phyloP scores from a whole-genome alignment of 2,329 filamentous ascomycete genomes.

The Pseudogymnoascus sp. region DNA sequence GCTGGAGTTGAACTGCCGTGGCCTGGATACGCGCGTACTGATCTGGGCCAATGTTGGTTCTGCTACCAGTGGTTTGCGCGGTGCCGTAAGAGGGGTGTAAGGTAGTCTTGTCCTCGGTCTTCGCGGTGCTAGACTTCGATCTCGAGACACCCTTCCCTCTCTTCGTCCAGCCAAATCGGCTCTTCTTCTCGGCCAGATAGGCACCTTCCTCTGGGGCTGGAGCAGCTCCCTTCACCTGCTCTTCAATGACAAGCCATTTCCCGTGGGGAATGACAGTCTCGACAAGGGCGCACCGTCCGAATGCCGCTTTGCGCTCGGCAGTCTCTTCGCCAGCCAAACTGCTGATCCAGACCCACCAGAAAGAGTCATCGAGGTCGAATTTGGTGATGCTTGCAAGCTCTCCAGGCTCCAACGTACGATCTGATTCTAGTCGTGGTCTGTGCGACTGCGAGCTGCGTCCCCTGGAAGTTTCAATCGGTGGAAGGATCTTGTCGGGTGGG shows the following conservation, averaged over 20 bases:
- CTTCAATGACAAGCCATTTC: constrained; percentile 91
- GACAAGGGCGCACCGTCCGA: constrained; percentile 85
- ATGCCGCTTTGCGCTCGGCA: constrained; percentile 76
- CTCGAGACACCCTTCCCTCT: constrained; percentile 57
- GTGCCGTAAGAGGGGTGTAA: constrained; percentile 34
- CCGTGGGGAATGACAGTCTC: constrained; percentile 78
- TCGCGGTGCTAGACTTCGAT: constrained; percentile 63
- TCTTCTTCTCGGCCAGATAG: constrained; percentile 93
- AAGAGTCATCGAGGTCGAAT: constrained; percentile 85
- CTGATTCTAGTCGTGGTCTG: constrained; percentile 61
- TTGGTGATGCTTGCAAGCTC: constrained; percentile 87
- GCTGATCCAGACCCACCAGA: constrained; percentile 99
- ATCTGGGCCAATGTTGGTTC: constrained; percentile 78
- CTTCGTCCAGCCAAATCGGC: constrained; percentile 80
- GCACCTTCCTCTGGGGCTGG: constrained; percentile 76
- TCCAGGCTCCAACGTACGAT: constrained; percentile 70
- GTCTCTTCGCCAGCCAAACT: constrained; percentile 91
- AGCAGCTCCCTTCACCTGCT: constrained; percentile 89
- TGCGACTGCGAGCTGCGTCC: constrained; percentile 86
- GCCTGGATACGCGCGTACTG: constrained; percentile 91
- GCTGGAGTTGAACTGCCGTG: constrained; percentile 77
- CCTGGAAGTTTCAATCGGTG: constrained; percentile 68
- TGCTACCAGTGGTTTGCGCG: constrained; percentile 50
- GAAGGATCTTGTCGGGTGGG: constrained; percentile 86
- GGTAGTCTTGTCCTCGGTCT: constrained; percentile 41